Evolutionary conservation across 2,329 filamentous ascomycete genomes (phyloP), one percentile per base, ranked within the genome.

Genomic region (Fusarium nodosum): DNA sequence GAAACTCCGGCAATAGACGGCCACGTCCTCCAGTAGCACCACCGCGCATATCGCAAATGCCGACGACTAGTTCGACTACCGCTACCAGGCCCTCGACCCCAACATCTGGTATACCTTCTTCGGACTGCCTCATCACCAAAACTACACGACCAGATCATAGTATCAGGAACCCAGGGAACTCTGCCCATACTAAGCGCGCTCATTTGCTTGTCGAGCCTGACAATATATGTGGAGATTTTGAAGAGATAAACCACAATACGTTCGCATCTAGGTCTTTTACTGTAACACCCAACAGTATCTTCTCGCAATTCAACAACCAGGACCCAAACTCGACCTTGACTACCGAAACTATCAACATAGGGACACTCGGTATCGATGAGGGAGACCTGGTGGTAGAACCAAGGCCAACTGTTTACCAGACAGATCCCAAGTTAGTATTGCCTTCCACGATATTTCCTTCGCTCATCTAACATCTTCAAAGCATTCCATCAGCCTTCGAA

Each of bases 361-460:
- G 15, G 13, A 18, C 12, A 36, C 5, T 20, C 3, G 6, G 3
- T 30, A 12, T 56, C 10, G 26, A 39, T 9, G 20, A 33, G 11
- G 26, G 16, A 33, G 4, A 20, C 18, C 16, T 18, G 13, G 3
- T 22, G 8, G 9, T 16, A 15, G 20, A 30, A 15, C 18, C 20
- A 31, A 46, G 4, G 8, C 9, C 22, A 4, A 2, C 36, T 56
- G 8, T 16, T 12, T 28, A 52, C 12, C 24, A 30, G 15, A 13
- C 10, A n/a, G 20, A 31, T 4, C 5, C 15, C 15, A 11, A 8
- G 56, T 59, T 3, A 31, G 56, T 56, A 9, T 18, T 18, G 15
- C 7, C 4, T 3, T 16, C 3, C 4, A 28, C 4, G 4, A 10
- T 33, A 10, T 2, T 13, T 20, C 7, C 12, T 2, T 15, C 15